These are phyloP conservation scores for Calonectria fujianensis DNA, from an alignment of 2,329 filamentous ascomycete genomes.

Conservation along the genomic window DNA sequence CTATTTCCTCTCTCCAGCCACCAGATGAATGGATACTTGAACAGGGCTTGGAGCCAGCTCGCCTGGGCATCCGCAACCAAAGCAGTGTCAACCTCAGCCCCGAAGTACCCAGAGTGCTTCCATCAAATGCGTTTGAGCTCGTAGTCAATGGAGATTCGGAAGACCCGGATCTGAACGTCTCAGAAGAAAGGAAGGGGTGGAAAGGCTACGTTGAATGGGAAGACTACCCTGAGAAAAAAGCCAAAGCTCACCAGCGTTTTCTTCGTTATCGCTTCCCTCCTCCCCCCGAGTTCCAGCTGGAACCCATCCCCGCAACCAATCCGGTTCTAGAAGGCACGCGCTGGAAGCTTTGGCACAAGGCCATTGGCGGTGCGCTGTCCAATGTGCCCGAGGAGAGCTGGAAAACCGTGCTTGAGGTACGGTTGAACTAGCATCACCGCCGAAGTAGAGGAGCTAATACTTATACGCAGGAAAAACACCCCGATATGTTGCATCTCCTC, in stretches of 20 bases:
- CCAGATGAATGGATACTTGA: conserved; percentile 73
- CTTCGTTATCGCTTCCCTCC: conserved; percentile 55
- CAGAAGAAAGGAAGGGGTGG: conserved; percentile 61
- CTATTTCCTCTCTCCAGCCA: not conserved
- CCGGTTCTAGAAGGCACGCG: conserved; percentile 73
- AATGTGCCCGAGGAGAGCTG: conserved; percentile 75
- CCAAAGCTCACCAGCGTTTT: conserved; percentile 72
- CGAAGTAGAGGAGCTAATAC: not conserved
- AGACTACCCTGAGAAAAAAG: conserved; percentile 80
- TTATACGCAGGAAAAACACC: conserved; percentile 68
- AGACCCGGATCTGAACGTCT: conserved; percentile 43
- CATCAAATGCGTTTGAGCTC: not conserved
- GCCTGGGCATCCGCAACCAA: conserved; percentile 11
- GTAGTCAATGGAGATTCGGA: not conserved
- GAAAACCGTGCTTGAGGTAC: conserved; percentile 67
- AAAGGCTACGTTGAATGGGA: conserved; percentile 78
- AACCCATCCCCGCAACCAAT: conserved; percentile 73
- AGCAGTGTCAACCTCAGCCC: not conserved
- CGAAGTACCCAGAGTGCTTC: not conserved
- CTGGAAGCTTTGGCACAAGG: conserved; percentile 76
- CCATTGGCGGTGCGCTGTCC: conserved; percentile 62
- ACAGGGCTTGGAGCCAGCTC: conserved; percentile 62
- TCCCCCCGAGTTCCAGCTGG: conserved; percentile 74
- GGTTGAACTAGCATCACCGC: not conserved
- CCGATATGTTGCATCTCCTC: conserved; percentile 77